Evolutionary conservation across 75 land plant species (phyloP).

Genomic region (Azolla pinnata): DNA sequence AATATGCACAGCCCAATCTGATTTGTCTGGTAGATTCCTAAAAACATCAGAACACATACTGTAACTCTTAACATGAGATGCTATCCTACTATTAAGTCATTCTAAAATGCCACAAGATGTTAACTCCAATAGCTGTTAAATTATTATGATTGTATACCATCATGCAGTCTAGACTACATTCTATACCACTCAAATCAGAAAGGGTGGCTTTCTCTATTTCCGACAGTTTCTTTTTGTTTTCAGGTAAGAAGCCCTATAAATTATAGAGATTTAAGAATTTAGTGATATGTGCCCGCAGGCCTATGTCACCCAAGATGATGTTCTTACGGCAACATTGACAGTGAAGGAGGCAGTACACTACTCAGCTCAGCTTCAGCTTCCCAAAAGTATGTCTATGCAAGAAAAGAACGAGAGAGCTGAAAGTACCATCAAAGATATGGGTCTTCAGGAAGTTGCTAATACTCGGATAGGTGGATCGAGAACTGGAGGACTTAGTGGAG

Average conservation of each 20-base stretch:
- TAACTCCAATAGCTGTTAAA: background rate
- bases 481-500: conserved; percentile 29
- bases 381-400: conserved; percentile 6
- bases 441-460: conserved; percentile 21
- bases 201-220: background rate
- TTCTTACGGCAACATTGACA: conserved; percentile 26
- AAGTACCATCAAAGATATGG: conserved; percentile 33
- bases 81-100: too few species aligned
- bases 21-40: too few species aligned
- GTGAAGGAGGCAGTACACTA: conserved; percentile 29
- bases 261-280: too few species aligned
- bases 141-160: background rate
- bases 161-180: background rate
- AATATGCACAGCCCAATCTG: too few species aligned
- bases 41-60: too few species aligned
- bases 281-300: conserved; percentile 17
- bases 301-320: conserved; percentile 35
- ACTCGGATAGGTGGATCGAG: conserved; percentile 34
- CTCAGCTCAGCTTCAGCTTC: conserved; percentile 23
- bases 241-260: too few species aligned
- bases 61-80: too few species aligned
- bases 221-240: background rate
- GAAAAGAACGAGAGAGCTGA: conserved; percentile 27
- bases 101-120: background rate
- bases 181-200: too few species aligned